Percentiles rank a stretch among this genome's conserved stretches.
Evolutionary conservation across 495 filamentous ascomycete species (phyloP).

Genomic region (Durotheca rogersii): DNA sequence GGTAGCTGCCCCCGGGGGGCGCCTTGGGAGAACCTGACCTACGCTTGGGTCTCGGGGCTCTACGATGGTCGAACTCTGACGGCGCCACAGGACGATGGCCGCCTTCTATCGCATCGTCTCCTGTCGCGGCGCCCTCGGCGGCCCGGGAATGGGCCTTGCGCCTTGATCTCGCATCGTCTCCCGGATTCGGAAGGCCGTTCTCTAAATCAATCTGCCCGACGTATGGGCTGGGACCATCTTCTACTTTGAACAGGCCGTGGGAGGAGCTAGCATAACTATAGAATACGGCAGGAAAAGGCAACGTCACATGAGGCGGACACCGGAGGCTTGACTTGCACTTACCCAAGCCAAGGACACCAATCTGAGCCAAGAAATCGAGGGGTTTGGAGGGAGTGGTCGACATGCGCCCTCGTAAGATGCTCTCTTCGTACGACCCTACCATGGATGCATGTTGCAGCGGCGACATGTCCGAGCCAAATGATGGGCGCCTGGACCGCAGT

Average conservation of each 20-base stretch:
- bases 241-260: constrained; percentile 57
- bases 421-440: constrained; percentile 98
- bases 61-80: constrained; percentile 41
- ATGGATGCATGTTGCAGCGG: constrained; percentile 85
- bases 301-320: constrained; percentile 87
- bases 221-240: constrained; percentile 92
- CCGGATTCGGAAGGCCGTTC: constrained; percentile 61
- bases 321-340: constrained; percentile 83
- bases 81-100: constrained; percentile 29
- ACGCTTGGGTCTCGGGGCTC: constrained; percentile 54
- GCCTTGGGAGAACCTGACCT: constrained; percentile 69
- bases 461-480: constrained; percentile 71
- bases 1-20: constrained; percentile 83
- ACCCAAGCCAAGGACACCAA: constrained; percentile 87
- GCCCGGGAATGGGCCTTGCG: constrained; percentile 47
- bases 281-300: constrained; percentile 95
- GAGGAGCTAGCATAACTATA: constrained; percentile 80
- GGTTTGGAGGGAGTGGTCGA: constrained; percentile 94
- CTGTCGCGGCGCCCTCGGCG: constrained; percentile 28
- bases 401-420: constrained; percentile 92
- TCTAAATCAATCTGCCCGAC: constrained; percentile 93
- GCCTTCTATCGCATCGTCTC: constrained; percentile 32
- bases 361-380: constrained; percentile 90
- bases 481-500: constrained; percentile 65
- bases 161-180: constrained; percentile 46